Base-by-base conservation (phyloP, 352 stramenopile species). In the Peronosclerospora sorghi region DNA sequence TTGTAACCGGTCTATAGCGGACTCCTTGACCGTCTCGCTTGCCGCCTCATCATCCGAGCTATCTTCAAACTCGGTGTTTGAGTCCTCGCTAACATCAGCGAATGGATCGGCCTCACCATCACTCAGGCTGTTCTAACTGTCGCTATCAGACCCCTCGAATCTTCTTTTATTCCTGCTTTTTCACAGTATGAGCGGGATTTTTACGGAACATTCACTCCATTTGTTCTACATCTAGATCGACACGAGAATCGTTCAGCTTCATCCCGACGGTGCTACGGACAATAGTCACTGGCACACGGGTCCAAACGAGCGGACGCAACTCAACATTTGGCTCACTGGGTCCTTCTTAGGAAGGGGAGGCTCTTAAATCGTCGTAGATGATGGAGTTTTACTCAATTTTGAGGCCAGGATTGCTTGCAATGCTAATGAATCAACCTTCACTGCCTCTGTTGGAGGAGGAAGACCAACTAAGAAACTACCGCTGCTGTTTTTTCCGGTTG, bases 131-230 rank as follows among this genome's bases (percentile, higher is more conserved):
- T n/a, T n/a, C n/a, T n/a, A n/a, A n/a, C n/a, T n/a, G n/a, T n/a
- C n/a, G n/a, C n/a, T n/a, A n/a, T n/a, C n/a, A n/a, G n/a, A n/a
- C n/a, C n/a, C n/a, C n/a, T n/a, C n/a, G n/a, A n/a, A n/a, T 86
- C 37, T 87, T 87, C 57, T 84, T 86, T 27, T 87, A 73, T n/a
- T 86, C 73, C 21, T 70, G 45, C 44, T 88, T 87, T 56, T 79
- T 84, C 12, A 66, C 67, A 9, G 51, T 53, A 29, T 83, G 70
- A 0, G 64, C 58, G 0, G 79, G 68, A 32, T 86, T 89, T 43
- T 92, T 92, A 18, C 80, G 77, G 21, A 92, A 92, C 73, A 92
- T 86, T 73, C 77, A 89, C 46, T 92, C 80, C 77, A 92, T 88
- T 32, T 92, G 77, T 19, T 77, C 71, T 18, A 83, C 56, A 30